phyloP scores from a whole-genome alignment of 2,329 filamentous ascomycete genomes.

The Neophaeococcomyces mojaviensis region DNA sequence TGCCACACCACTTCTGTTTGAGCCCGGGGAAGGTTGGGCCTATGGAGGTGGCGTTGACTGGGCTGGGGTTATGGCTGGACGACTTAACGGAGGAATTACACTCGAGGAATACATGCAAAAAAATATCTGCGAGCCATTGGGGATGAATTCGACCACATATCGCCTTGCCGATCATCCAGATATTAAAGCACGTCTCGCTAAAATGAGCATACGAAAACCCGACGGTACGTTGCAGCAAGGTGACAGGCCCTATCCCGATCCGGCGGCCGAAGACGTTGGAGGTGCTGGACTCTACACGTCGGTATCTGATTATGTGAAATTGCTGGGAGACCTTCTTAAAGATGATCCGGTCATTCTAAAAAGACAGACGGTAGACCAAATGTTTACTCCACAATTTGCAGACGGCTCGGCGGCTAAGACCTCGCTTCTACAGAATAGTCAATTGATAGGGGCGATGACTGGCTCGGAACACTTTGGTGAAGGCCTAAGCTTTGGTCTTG shows the following conservation, averaged over 20 bases:
- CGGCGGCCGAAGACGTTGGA: slow-evolving; percentile 34
- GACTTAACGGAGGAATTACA: slow-evolving; percentile 31
- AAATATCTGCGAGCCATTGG: slow-evolving; percentile 8
- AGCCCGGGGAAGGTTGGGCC: slow-evolving; percentile 46
- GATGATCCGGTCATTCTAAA: slow-evolving; percentile 28
- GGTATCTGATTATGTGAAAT: slow-evolving; percentile 26
- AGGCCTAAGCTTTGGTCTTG: slow-evolving; percentile 7
- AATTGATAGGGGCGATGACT: too few relatives aligned
- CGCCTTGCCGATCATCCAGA: too few relatives aligned
- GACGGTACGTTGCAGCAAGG: slow-evolving; percentile 30
- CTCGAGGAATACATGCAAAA: slow-evolving; percentile 3
- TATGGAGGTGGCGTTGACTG: slow-evolving; percentile 48
- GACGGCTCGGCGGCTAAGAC: too few relatives aligned
- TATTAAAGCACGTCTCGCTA: too few relatives aligned
- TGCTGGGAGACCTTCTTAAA: slow-evolving; percentile 26
- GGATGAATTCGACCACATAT: slow-evolving; percentile 29
- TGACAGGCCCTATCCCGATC: slow-evolving; percentile 28
- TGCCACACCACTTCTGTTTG: slow-evolving; percentile 43
- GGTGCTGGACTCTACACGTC: slow-evolving; percentile 38
- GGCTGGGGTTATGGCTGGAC: slow-evolving; percentile 46
- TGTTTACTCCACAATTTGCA: slow-evolving; percentile 17
- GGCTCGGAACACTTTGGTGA: too few relatives aligned
- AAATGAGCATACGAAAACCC: too few relatives aligned
- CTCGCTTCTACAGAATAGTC: too few relatives aligned
- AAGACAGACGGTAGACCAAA: slow-evolving; percentile 17